These are phyloP conservation scores for Fusarium longipes DNA, from an alignment of 2,329 filamentous ascomycete species.

Conservation along the genomic window DNA sequence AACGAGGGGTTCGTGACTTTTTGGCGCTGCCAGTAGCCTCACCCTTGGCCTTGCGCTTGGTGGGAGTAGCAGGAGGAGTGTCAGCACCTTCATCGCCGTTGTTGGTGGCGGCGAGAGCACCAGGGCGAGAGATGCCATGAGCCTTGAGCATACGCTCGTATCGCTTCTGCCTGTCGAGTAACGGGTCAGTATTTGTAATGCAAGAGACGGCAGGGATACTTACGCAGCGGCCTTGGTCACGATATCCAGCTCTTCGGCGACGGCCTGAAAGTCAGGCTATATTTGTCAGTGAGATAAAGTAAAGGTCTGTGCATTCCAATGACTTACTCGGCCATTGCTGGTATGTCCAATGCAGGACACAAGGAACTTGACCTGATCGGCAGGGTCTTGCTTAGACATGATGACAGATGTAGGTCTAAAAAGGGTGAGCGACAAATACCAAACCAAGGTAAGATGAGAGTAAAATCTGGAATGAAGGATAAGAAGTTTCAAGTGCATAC, in stretches of 20 bases:
- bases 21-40: slow-evolving; percentile 38
- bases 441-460: not conserved
- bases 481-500: not conserved
- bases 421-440: not conserved
- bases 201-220: slow-evolving; percentile 50
- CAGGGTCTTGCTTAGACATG: slow-evolving; percentile 64
- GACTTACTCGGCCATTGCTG: slow-evolving; percentile 67
- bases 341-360: slow-evolving; percentile 73
- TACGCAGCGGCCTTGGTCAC: slow-evolving; percentile 76
- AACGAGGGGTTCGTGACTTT: slow-evolving; percentile 44
- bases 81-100: slow-evolving; percentile 2
- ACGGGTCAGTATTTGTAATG: not conserved
- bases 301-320: not conserved
- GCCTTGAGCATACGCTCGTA: slow-evolving; percentile 74
- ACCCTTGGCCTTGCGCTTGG: slow-evolving; percentile 48
- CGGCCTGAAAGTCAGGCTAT: slow-evolving; percentile 73
- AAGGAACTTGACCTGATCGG: slow-evolving; percentile 72
- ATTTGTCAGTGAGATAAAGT: slow-evolving; percentile 1
- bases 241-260: slow-evolving; percentile 72
- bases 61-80: slow-evolving; percentile 35
- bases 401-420: slow-evolving; percentile 43
- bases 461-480: not conserved
- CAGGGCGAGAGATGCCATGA: slow-evolving; percentile 58
- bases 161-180: slow-evolving; percentile 67
- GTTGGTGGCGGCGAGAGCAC: slow-evolving; percentile 5